Evolutionary conservation across 75 land plant species (phyloP).

Genomic region (Isoetes taiwanensis): DNA sequence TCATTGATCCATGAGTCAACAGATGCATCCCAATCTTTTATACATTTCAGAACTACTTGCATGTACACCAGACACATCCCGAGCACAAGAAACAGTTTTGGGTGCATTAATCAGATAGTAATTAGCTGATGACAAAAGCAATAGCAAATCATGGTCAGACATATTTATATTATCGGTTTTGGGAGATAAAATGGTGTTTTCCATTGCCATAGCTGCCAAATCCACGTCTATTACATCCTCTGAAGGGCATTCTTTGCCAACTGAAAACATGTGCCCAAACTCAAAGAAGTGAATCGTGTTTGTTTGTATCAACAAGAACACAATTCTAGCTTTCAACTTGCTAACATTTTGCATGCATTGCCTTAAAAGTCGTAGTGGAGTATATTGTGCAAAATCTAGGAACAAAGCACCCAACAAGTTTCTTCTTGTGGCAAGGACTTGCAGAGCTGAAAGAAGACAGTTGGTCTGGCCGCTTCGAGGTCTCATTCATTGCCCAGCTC

Average conservation of each 20-base stretch:
- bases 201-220: no score
- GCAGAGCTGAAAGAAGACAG: constrained; percentile 44
- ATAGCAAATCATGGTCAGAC: constrained; percentile 29
- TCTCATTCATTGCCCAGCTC: constrained; percentile 17
- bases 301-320: constrained; percentile 34
- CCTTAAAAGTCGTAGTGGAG: constrained; percentile 35
- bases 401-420: no score
- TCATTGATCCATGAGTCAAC: no score
- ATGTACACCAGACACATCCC: no score
- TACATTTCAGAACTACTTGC: no score
- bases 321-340: constrained; percentile 33
- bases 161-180: no score
- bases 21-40: no score
- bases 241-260: no score
- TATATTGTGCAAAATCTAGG: constrained; percentile 21
- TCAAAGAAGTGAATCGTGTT: constrained; percentile 40
- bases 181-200: no score
- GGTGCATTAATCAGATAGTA: no score
- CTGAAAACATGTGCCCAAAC: constrained; percentile 37
- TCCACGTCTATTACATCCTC: no score
- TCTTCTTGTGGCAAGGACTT: constrained; percentile 10
- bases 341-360: constrained; percentile 31
- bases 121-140: constrained; percentile 52
- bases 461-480: constrained; percentile 27
- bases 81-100: no score